phyloP scores from a whole-genome alignment of 129 eudicot species.

The Saussurea involucrata region DNA sequence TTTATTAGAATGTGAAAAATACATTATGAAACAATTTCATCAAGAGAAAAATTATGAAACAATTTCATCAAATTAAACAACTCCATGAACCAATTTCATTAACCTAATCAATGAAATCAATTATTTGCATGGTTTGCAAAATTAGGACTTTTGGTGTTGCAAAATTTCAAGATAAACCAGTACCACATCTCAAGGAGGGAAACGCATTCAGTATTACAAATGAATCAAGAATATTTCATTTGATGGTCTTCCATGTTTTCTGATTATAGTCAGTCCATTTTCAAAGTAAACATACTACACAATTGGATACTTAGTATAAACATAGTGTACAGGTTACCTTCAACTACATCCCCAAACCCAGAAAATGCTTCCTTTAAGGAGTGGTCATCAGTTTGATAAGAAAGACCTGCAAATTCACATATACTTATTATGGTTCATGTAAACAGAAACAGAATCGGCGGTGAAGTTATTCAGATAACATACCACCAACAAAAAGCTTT shows the following conservation, averaged over 20 bases:
- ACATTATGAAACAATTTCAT: too few relatives aligned
- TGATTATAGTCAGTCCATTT: not conserved
- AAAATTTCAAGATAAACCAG: not conserved
- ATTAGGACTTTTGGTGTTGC: not conserved
- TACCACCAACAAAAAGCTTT: slow-evolving; percentile 81
- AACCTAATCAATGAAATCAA: too few relatives aligned
- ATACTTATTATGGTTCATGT: not conserved
- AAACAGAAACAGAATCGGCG: not conserved
- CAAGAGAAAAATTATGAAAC: too few relatives aligned
- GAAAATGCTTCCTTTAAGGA: slow-evolving; percentile 24
- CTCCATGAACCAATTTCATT: too few relatives aligned
- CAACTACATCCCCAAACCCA: slow-evolving; percentile 26
- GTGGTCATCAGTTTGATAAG: slow-evolving; percentile 25
- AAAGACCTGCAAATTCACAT: slow-evolving; percentile 27
- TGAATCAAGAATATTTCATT: not conserved
- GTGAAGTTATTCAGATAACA: not conserved
- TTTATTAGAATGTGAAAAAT: too few relatives aligned
- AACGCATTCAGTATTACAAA: not conserved
- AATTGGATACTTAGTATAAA: not conserved
- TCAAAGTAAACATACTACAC: not conserved
- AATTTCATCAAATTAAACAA: too few relatives aligned
- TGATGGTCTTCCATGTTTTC: not conserved
- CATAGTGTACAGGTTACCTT: slow-evolving; percentile 35
- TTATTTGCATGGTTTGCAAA: too few relatives aligned
- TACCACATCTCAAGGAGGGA: not conserved